These are phyloP conservation scores for Vickermania ingenoplastis DNA, from an alignment of 208 protist species.

Conservation along the genomic window DNA sequence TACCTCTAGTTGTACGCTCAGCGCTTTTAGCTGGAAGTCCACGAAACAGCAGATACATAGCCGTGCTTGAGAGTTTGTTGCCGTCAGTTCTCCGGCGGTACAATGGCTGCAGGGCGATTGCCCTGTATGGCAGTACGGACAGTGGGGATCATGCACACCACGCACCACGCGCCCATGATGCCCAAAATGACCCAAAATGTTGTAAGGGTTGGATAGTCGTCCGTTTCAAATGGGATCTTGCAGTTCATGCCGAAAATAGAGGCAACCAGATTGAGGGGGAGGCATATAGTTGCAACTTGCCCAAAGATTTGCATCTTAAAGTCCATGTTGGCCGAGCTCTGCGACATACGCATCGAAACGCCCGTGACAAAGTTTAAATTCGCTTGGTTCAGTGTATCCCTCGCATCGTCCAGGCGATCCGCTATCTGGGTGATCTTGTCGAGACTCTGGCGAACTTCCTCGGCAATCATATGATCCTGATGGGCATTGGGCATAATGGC, in stretches of 20 bases:
- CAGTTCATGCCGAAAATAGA: slow-evolving; percentile 89
- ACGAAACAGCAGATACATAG: too few relatives aligned
- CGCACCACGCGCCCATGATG: slow-evolving; percentile 47
- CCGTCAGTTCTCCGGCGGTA: slow-evolving; percentile 43
- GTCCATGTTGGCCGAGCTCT: slow-evolving; percentile 71
- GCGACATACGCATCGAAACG: slow-evolving; percentile 83
- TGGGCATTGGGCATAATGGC: not conserved
- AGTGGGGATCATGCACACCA: slow-evolving; percentile 48
- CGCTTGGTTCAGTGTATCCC: slow-evolving; percentile 74
- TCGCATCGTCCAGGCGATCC: slow-evolving; percentile 66
- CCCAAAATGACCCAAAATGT: slow-evolving; percentile 57
- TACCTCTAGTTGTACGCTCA: too few relatives aligned
- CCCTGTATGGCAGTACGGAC: slow-evolving; percentile 25
- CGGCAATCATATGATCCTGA: not conserved
- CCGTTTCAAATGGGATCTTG: slow-evolving; percentile 63
- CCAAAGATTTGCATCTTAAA: slow-evolving; percentile 75
- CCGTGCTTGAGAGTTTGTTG: too few relatives aligned
- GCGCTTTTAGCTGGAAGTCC: too few relatives aligned
- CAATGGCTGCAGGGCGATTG: slow-evolving; percentile 37
- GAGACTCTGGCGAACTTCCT: slow-evolving; percentile 15
- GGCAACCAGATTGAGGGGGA: slow-evolving; percentile 79
- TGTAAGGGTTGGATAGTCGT: slow-evolving; percentile 34
- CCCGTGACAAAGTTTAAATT: slow-evolving; percentile 79
- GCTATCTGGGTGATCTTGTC: slow-evolving; percentile 52
- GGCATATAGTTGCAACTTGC: slow-evolving; percentile 68